Conservation (phyloP, 1,284 basidiomycete genomes). For the Vanrija pseudolonga region DNA sequence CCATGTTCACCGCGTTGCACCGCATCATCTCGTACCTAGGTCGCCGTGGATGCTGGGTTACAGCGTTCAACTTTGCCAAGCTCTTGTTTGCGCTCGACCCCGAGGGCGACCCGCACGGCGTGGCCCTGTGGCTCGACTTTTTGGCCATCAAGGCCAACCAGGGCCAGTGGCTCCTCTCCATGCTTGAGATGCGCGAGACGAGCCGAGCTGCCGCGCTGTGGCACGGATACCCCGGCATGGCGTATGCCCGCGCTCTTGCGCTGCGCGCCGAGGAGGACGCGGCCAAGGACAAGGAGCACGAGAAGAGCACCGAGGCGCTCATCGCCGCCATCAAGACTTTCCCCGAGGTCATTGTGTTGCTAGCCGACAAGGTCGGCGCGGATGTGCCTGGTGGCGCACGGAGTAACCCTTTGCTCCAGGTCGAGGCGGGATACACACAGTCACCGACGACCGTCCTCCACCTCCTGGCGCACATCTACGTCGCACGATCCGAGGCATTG, state of each 20-base stretch:
- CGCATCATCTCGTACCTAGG: slow-evolving; percentile 76
- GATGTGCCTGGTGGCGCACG: slow-evolving; percentile 60
- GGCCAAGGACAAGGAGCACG: slow-evolving; percentile 56
- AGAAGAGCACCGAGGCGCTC: slow-evolving; percentile 63
- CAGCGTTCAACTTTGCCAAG: slow-evolving; percentile 82
- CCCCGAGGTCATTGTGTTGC: slow-evolving; percentile 70
- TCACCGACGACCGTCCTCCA: slow-evolving; percentile 51
- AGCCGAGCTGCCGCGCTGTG: slow-evolving; percentile 50
- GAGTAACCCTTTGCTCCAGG: slow-evolving; percentile 61
- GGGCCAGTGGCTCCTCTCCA: slow-evolving; percentile 69
- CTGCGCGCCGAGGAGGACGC: slow-evolving; percentile 60
- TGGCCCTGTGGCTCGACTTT: slow-evolving; percentile 76
- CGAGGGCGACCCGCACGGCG: slow-evolving; percentile 76
- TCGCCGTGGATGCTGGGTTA: slow-evolving; percentile 78
- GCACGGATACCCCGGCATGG: slow-evolving; percentile 74
- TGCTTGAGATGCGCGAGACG: slow-evolving; percentile 52
- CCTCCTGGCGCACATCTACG: slow-evolving; percentile 80
- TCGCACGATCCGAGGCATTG: slow-evolving; percentile 64
- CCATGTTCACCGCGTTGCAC: slow-evolving; percentile 60
- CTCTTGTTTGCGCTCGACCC: slow-evolving; percentile 78
- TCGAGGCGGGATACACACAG: slow-evolving; percentile 63
- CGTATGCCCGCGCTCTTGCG: slow-evolving; percentile 70
- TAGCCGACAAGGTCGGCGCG: slow-evolving; percentile 78
- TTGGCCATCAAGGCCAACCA: slow-evolving; percentile 76
- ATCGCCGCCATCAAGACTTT: slow-evolving; percentile 69